These are phyloP conservation scores for Dactylellina haptotyla DNA, from an alignment of 2,329 filamentous ascomycete species.

Conservation along the genomic window DNA sequence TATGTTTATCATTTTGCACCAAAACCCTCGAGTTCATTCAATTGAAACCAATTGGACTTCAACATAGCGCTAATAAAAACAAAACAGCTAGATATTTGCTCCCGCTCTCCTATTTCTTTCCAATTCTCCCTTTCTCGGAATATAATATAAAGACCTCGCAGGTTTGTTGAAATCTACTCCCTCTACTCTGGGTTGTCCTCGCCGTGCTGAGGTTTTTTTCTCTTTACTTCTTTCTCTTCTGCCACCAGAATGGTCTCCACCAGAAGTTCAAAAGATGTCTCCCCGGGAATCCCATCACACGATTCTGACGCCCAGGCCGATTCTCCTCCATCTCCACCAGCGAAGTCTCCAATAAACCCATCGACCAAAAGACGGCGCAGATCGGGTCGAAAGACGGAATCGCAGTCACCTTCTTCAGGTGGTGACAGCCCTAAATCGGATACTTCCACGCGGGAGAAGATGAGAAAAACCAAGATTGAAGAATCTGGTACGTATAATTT, in stretches of 20 bases:
- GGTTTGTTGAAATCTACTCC: background rate
- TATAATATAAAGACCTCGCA: too few species aligned
- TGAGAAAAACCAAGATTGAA: constrained; percentile 48
- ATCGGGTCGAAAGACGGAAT: constrained; percentile 15
- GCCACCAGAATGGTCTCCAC: constrained; percentile 46
- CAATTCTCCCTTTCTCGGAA: too few species aligned
- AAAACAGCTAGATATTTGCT: too few species aligned
- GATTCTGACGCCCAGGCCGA: constrained; percentile 30
- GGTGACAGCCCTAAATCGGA: constrained; percentile 50
- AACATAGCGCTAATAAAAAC: too few species aligned
- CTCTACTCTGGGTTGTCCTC: too few species aligned
- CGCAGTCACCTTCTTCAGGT: constrained; percentile 29
- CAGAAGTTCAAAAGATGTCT: constrained; percentile 36
- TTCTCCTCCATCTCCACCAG: constrained; percentile 13
- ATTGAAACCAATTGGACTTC: background rate
- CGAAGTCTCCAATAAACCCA: constrained; percentile 13
- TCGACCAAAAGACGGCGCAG: constrained; percentile 24
- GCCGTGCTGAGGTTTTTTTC: background rate
- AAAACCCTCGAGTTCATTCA: background rate
- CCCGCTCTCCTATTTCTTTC: background rate
- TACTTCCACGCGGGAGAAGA: constrained; percentile 48
- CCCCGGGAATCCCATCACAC: constrained; percentile 25
- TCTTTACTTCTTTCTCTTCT: background rate
- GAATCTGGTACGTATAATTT: constrained; percentile 38
- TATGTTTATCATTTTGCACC: constrained; percentile 1